Conservation (phyloP, 257 asterid species). For the Solanum sitiens region DNA sequence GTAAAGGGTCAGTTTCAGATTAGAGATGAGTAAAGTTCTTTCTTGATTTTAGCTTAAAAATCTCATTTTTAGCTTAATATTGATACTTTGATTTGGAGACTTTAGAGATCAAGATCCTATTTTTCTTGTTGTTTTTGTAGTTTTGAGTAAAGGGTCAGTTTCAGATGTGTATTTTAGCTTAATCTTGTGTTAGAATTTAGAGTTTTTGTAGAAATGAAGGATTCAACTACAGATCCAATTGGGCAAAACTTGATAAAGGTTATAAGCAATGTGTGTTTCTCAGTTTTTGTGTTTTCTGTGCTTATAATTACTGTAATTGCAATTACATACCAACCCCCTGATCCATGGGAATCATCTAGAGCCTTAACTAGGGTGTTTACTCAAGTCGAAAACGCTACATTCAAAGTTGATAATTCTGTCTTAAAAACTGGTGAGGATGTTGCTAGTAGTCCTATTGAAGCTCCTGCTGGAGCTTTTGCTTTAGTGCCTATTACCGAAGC, state of each 20-base stretch:
- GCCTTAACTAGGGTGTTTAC: constrained; percentile 84
- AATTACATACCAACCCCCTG: constrained; percentile 96
- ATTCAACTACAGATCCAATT: constrained; percentile 57
- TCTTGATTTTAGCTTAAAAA: neutral
- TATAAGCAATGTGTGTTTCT: constrained; percentile 90
- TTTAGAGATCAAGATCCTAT: neutral
- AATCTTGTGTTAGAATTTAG: neutral
- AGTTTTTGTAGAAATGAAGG: constrained; percentile 46
- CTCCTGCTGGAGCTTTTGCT: constrained; percentile 24
- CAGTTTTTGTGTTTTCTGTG: constrained; percentile 85
- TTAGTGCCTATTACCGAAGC: constrained; percentile 44
- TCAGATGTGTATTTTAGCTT: neutral
- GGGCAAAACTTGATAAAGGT: constrained; percentile 77
- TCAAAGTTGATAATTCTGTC: constrained; percentile 63
- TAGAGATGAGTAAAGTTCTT: constrained; percentile 17
- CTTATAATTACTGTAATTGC: constrained; percentile 81
- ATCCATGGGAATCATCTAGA: constrained; percentile 98
- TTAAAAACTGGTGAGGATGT: constrained; percentile 94
- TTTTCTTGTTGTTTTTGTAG: neutral
- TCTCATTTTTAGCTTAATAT: neutral
- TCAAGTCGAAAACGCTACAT: constrained; percentile 73
- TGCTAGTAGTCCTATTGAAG: constrained; percentile 29
- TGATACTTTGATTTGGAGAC: neutral
- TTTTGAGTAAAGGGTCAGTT: neutral
- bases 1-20: constrained; percentile 10